phyloP scores from a whole-genome alignment of 345 rosid genomes.

The Streptanthus diversifolius region DNA sequence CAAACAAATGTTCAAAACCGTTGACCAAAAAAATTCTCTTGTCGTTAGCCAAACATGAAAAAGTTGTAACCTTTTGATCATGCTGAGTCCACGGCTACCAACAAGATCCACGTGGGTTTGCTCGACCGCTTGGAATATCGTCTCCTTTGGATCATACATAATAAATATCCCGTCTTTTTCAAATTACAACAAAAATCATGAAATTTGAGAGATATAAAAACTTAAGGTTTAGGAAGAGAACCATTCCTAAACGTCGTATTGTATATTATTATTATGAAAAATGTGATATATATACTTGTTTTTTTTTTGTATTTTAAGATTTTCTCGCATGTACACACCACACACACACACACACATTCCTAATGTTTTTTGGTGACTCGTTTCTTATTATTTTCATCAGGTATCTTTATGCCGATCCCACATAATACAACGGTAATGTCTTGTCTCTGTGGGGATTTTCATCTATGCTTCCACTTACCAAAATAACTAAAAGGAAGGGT shows the following conservation, averaged over 20 bases:
- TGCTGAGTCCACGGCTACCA: slow-evolving; percentile 77
- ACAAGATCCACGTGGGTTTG: slow-evolving; percentile 56
- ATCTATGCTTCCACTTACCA: background rate
- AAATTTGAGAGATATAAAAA: background rate
- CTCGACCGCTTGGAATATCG: slow-evolving; percentile 72
- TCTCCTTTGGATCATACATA: slow-evolving; percentile 56
- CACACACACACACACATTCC: background rate
- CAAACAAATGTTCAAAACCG: background rate
- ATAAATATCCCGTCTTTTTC: background rate
- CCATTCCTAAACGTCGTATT: background rate
- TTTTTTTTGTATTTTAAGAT: background rate
- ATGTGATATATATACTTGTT: background rate
- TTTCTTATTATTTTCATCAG: slow-evolving; percentile 29
- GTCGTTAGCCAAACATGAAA: background rate
- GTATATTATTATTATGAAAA: too few relatives aligned
- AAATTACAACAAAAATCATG: background rate
- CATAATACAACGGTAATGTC: slow-evolving; percentile 57
- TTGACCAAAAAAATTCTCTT: background rate
- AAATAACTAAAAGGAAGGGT: background rate
- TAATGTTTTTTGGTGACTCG: background rate
- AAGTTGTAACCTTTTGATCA: slow-evolving; percentile 56
- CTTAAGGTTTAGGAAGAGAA: background rate
- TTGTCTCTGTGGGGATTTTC: slow-evolving; percentile 38
- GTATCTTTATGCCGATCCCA: slow-evolving; percentile 59
- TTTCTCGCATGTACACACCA: background rate